Percentiles rank a stretch among this genome's conserved stretches.
phyloP scores from a whole-genome alignment of 352 stramenopile genomes.

The Peronospora farinosa region DNA sequence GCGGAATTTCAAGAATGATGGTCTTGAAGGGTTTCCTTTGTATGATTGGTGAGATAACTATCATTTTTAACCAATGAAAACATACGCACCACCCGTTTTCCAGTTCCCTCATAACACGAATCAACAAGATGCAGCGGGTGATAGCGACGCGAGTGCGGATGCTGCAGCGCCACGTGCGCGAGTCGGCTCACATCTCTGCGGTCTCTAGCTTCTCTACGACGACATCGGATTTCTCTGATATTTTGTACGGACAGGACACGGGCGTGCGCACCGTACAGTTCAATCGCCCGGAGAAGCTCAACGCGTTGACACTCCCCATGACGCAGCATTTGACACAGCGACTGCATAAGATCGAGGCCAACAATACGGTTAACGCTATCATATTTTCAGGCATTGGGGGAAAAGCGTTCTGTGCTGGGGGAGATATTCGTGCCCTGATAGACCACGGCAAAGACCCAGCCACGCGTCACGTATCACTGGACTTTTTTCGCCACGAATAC shows the following conservation, averaged over 20 bases:
- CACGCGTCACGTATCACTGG: conserved; percentile 59
- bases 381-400: conserved; percentile 75
- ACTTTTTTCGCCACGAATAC: conserved; percentile 97
- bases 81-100: conserved; percentile 25
- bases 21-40: conserved; percentile 8
- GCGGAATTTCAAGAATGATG: conserved; percentile 26
- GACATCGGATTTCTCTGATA: conserved; percentile 50
- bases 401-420: conserved; percentile 93
- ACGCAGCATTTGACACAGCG: conserved; percentile 85
- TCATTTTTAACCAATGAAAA: conserved; percentile 24
- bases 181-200: not conserved
- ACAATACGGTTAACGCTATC: conserved; percentile 73
- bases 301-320: conserved; percentile 90
- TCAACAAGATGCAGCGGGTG: conserved; percentile 40
- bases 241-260: conserved; percentile 73
- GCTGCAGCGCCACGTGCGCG: conserved; percentile 49
- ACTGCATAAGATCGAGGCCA: conserved; percentile 74
- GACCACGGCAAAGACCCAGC: conserved; percentile 69
- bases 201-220: conserved; percentile 32
- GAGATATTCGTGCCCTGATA: conserved; percentile 90
- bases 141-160: conserved; percentile 48
- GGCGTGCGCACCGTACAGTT: conserved; percentile 81
- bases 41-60: conserved; percentile 23
- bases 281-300: conserved; percentile 88
- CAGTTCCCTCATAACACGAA: conserved; percentile 3